Conservation (phyloP, 495 filamentous ascomycete species). For the Aspergillus nanangensis region DNA sequence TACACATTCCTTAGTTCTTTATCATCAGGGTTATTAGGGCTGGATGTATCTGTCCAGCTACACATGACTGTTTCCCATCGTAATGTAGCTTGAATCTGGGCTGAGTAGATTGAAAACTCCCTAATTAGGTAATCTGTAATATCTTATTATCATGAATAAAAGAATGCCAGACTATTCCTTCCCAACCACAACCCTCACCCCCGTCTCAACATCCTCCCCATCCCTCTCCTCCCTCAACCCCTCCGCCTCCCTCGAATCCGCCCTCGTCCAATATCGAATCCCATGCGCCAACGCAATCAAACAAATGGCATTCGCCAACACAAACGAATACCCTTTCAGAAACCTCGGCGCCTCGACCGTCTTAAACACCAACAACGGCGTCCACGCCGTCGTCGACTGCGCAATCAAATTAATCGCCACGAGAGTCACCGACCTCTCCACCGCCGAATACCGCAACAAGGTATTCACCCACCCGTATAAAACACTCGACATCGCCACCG, state of each 20-base stretch:
- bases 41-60: too few relatives aligned
- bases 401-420: slow-evolving; percentile 47
- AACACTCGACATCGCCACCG: slow-evolving; percentile 31
- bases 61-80: too few relatives aligned
- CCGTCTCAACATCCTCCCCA: neutral
- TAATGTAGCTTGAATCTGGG: too few relatives aligned
- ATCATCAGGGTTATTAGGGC: too few relatives aligned
- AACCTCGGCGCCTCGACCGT: slow-evolving; percentile 44
- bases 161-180: neutral
- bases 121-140: too few relatives aligned
- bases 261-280: slow-evolving; percentile 20
- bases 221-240: neutral
- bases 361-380: slow-evolving; percentile 34
- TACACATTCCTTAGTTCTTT: too few relatives aligned
- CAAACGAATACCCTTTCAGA: slow-evolving; percentile 45
- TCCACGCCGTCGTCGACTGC: slow-evolving; percentile 43
- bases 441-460: slow-evolving; percentile 44
- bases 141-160: neutral
- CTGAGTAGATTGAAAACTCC: too few relatives aligned
- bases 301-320: slow-evolving; percentile 39
- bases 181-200: neutral
- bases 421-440: slow-evolving; percentile 53
- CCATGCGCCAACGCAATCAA: slow-evolving; percentile 36
- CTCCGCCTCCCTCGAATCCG: neutral
- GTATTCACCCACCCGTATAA: slow-evolving; percentile 48